Evolutionary conservation across 2,329 filamentous ascomycete species (phyloP).

Genomic region (Seiridium cupressi): DNA sequence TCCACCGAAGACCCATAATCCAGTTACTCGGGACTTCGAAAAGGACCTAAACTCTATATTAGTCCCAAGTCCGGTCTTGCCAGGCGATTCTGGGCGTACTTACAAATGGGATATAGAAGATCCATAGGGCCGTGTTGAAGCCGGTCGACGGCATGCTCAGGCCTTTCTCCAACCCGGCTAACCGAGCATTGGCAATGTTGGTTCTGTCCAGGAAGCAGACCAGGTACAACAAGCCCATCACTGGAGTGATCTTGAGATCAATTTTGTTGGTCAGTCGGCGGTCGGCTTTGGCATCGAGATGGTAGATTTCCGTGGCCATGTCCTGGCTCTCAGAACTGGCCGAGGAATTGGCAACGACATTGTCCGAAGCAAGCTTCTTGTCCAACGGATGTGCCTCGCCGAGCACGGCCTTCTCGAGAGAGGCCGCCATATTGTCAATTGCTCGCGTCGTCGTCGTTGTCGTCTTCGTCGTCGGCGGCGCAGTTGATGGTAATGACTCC

Average conservation of each 20-base stretch:
- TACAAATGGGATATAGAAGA: constrained; percentile 24
- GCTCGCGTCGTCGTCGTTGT: background rate
- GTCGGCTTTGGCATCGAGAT: constrained; percentile 1
- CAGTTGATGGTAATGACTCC: too few species aligned
- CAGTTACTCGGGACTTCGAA: constrained; percentile 5
- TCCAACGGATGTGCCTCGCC: background rate
- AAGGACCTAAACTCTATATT: background rate
- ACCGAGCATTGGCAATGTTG: constrained; percentile 6
- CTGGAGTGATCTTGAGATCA: constrained; percentile 4
- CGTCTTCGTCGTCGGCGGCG: background rate
- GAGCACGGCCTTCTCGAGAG: constrained; percentile 1
- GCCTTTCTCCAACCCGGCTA: constrained; percentile 4
- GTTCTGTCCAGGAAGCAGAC: constrained; percentile 4
- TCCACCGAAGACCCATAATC: constrained; percentile 5
- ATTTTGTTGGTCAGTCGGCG: constrained; percentile 3
- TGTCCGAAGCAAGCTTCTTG: background rate
- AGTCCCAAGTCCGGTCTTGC: background rate
- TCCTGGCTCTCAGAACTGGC: background rate
- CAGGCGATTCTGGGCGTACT: background rate
- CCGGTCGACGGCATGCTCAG: constrained; percentile 31
- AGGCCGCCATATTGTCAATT: background rate
- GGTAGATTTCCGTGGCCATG: background rate
- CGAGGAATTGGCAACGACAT: background rate
- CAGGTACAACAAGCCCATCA: constrained; percentile 4
- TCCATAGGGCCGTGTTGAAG: constrained; percentile 23